These are phyloP conservation scores for Elaeis oleifera DNA, from an alignment of 202 grass and related monocot genomes.

Conservation along the genomic window DNA sequence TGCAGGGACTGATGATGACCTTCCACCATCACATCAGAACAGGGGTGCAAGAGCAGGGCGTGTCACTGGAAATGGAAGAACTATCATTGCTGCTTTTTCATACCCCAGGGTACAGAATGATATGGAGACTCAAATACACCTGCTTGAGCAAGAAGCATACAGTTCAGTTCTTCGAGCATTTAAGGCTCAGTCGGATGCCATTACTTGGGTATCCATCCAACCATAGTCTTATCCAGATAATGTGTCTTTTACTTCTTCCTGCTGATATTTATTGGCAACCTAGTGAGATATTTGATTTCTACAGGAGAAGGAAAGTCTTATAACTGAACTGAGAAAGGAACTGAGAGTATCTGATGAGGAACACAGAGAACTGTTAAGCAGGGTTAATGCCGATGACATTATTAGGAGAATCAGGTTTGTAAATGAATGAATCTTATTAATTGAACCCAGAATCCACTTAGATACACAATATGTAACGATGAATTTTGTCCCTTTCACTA, in stretches of 20 bases:
- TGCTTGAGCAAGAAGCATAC: constrained; percentile 96
- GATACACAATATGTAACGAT: not conserved
- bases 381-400: constrained; percentile 80
- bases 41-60: constrained; percentile 55
- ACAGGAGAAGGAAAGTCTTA: constrained; percentile 90
- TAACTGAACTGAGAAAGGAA: constrained; percentile 92
- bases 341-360: constrained; percentile 82
- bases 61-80: constrained; percentile 65
- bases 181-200: constrained; percentile 91
- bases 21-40: constrained; percentile 76
- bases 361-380: constrained; percentile 70
- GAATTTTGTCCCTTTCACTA: not conserved
- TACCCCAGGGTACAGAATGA: constrained; percentile 40
- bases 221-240: constrained; percentile 6
- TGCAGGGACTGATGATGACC: constrained; percentile 97
- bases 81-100: constrained; percentile 15
- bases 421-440: constrained; percentile 2
- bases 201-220: constrained; percentile 52
- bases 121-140: constrained; percentile 83
- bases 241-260: not conserved
- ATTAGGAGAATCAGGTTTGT: constrained; percentile 68
- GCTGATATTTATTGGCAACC: not conserved
- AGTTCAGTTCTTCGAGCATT: constrained; percentile 86
- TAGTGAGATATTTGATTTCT: constrained; percentile 11
- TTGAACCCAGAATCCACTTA: not conserved